Base-by-base conservation (phyloP, 495 filamentous ascomycete genomes). In the Letharia columbiana region DNA sequence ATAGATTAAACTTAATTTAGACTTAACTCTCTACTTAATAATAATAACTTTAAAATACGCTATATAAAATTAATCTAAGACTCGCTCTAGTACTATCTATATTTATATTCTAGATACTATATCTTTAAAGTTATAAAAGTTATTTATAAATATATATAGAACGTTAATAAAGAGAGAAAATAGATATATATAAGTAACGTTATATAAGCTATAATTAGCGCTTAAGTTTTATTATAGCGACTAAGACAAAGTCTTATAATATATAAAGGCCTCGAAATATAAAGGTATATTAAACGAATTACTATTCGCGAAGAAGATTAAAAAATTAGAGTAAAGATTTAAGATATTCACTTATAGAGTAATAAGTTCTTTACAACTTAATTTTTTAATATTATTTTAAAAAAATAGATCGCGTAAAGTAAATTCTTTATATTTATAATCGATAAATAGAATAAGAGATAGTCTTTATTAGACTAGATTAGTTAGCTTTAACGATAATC, bases 81-180 rank as follows among this genome's bases (percentile, higher is more conserved):
- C 31, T 59, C 49, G 64, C 56, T 60, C 69, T 58, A 70, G 44
- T 62, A 71, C 64, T 28, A 69, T 35, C 69, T 68, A 76, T 1
- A 61, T 42, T 33, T 66, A 61, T 20, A 75, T 56, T n/a, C 47
- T 63, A n/a, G 61, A 41, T 18, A 68, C 40, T 31, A 73, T 67
- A n/a, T 66, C 67, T 61, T 68, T 61, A n/a, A 73, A 67, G 17
- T 67, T 67, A 33, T 44, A 28, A 65, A 77, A 67, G 59, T 77
- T 67, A 71, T 73, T 69, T 10, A 68, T 66, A 67, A 77, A 77
- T 56, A 77, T 66, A 44, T 65, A 77, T 42, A 77, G 62, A 13
- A 75, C 50, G 52, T 77, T 66, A 61, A 64, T 70, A 58, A 77
- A 77, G 20, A 64, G 59, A 62, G 66, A 72, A 28, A 76, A 57